Evolutionary conservation across 257 asterid genomes (phyloP), one percentile per base, ranked within the genome.

Genomic region (Coffea eugenioides): DNA sequence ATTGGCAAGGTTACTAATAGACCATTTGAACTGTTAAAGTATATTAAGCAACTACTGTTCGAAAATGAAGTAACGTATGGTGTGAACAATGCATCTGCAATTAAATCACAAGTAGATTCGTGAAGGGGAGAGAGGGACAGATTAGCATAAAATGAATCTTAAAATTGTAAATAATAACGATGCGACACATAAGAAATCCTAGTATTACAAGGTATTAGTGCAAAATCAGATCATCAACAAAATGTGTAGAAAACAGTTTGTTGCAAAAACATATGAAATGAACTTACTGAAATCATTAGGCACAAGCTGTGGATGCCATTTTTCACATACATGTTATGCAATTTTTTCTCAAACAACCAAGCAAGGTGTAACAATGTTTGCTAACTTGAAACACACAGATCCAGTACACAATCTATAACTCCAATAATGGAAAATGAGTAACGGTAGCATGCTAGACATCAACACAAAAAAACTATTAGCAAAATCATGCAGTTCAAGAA

Each of bases 401-500:
- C 9, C 61, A 71, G 27, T 6, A 51, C n/a, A 25, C 4, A 20
- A 43, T 1, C 74, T 54, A 57, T 71, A 59, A 45, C 1, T 25
- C 21, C 64, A 61, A 49, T 9, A 25, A 77, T 54, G 2, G 62
- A 25, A 48, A 48, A 48, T 15, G n/a, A 71, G n/a, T 14, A 9
- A 48, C 5, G 39, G 64, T 73, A 5, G 5, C 20, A 13, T 27
- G 14, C n/a, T 72, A 43, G 56, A 43, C 21, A 52, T 3, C 31
- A 66, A 59, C 8, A 39, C 71, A n/a, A 45, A 73, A 25, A 25
- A 54, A 10, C 51, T 34, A 39, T 31, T 64, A 43, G 62, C 73
- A 20, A 51, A 31, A n/a, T 27, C 12, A 82, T 18, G 49, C 66
- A 74, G 56, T 76, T 67, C 36, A 65, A 57, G 11, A 76, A 46